Conservation (phyloP, 2,329 filamentous ascomycete genomes). For the Zymoseptoria tritici region DNA sequence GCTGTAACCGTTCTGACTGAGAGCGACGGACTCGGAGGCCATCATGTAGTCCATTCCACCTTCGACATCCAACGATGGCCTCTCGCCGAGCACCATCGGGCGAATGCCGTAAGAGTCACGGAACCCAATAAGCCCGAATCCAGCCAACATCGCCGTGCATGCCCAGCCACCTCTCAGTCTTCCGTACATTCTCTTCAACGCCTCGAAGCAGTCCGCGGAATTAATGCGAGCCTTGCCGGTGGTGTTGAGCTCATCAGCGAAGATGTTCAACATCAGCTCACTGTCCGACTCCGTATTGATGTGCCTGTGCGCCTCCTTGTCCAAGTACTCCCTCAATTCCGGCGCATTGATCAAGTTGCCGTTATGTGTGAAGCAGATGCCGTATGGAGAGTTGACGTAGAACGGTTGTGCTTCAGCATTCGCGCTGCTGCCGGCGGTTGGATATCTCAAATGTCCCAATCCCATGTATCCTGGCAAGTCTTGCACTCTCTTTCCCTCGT, state of each 20-base stretch:
- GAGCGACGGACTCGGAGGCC: conserved; percentile 79
- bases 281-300: conserved; percentile 88
- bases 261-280: conserved; percentile 82
- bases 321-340: conserved; percentile 63
- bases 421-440: conserved; percentile 75
- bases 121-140: conserved; percentile 75
- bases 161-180: conserved; percentile 69
- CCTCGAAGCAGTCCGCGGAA: conserved; percentile 66
- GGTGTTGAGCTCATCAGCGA: conserved; percentile 72
- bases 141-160: conserved; percentile 73
- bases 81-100: conserved; percentile 69
- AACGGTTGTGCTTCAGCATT: conserved; percentile 88
- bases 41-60: conserved; percentile 76
- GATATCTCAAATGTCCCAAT: conserved; percentile 78
- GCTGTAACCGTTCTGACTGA: conserved; percentile 71
- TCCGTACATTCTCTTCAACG: conserved; percentile 63
- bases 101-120: conserved; percentile 75
- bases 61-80: conserved; percentile 40
- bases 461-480: conserved; percentile 82
- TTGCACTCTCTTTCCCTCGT: conserved; percentile 64
- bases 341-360: conserved; percentile 79
- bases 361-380: conserved; percentile 75
- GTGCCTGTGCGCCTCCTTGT: conserved; percentile 72
- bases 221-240: conserved; percentile 77
- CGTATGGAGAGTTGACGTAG: conserved; percentile 80